Evolutionary conservation across 2,329 filamentous ascomycete species (phyloP), one percentile per base, ranked within the genome.

Genomic region (Fusarium graminum): DNA sequence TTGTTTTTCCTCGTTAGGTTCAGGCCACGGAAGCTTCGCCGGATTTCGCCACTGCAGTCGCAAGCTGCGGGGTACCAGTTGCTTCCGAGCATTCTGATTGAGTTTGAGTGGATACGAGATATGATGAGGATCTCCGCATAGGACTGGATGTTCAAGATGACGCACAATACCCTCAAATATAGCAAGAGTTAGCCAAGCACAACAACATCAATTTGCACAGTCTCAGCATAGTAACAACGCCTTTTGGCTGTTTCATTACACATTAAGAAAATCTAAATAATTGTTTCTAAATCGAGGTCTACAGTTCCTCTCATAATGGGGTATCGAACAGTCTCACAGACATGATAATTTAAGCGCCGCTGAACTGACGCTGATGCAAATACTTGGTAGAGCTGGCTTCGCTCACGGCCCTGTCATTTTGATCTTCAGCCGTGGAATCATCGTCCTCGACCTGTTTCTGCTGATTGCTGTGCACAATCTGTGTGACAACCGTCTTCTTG

Each of bases 371-470:
- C 39, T 68, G 54, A 30, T 68, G 64, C 14, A 67, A 28, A 28
- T 65, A 45, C 8, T 73, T 73, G 2, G 71, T 73, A 7, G 70
- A 72, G 57, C 70, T 72, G 3, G 68, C 68, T 44, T 72, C 70
- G 47, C 70, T 72, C 25, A 68, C 52, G 2, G 68, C 68, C 19
- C 52, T 49, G 17, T 73, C 71, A n/a, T 72, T 63, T 6, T 62
- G 65, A n/a, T 72, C 71, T 11, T 54, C 68, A 0, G 30, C 55
- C 8, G 68, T 47, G 0, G 68, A 52, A 8, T 68, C 66, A 7
- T 25, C 40, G 7, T 56, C 64, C 4, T 68, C 66, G 7, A 68
- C 57, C 34, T 26, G 49, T 17, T 29, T 41, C 13, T 47, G 38
- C 13, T 62, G 30, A 3, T 17, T 30, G 2, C 36, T 13, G 6